Evolutionary conservation across 805 yeast genomes (phyloP).

Genomic region (Metschnikowia santaceciliae): DNA sequence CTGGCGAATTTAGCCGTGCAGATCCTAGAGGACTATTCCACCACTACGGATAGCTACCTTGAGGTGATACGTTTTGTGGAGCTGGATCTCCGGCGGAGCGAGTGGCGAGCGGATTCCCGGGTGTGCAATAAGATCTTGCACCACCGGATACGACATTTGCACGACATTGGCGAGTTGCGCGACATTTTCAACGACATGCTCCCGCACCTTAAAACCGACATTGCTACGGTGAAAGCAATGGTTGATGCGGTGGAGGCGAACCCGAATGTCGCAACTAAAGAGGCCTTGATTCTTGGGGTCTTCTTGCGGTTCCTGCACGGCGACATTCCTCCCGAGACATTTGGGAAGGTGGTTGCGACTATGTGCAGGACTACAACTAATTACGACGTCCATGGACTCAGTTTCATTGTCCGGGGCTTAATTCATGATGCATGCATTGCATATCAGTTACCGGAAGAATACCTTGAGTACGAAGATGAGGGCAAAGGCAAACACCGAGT

Average conservation of each 20-base stretch:
- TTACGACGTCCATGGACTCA: slow-evolving; percentile 1
- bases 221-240: slow-evolving; percentile 9
- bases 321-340: slow-evolving; percentile 13
- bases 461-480: not conserved
- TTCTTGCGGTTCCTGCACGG: not conserved
- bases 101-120: slow-evolving; percentile 29
- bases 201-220: slow-evolving; percentile 6
- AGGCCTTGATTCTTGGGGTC: slow-evolving; percentile 5
- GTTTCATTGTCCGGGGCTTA: slow-evolving; percentile 11
- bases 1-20: slow-evolving; percentile 26
- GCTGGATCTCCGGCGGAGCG: slow-evolving; percentile 24
- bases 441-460: slow-evolving; percentile 8
- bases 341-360: slow-evolving; percentile 5
- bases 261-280: slow-evolving; percentile 1
- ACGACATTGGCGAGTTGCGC: slow-evolving; percentile 4
- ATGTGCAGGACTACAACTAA: slow-evolving; percentile 8
- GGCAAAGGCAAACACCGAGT: too few relatives aligned
- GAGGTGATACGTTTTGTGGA: slow-evolving; percentile 34
- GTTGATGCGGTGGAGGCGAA: slow-evolving; percentile 12
- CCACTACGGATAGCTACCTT: slow-evolving; percentile 22
- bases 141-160: slow-evolving; percentile 8
- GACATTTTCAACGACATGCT: not conserved
- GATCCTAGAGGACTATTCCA: slow-evolving; percentile 34
- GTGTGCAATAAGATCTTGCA: slow-evolving; percentile 27
- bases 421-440: slow-evolving; percentile 13